Evolutionary conservation across 1,284 basidiomycete genomes (phyloP), one percentile per base, ranked within the genome.

Genomic region (Cryptococcus amylolentus): DNA sequence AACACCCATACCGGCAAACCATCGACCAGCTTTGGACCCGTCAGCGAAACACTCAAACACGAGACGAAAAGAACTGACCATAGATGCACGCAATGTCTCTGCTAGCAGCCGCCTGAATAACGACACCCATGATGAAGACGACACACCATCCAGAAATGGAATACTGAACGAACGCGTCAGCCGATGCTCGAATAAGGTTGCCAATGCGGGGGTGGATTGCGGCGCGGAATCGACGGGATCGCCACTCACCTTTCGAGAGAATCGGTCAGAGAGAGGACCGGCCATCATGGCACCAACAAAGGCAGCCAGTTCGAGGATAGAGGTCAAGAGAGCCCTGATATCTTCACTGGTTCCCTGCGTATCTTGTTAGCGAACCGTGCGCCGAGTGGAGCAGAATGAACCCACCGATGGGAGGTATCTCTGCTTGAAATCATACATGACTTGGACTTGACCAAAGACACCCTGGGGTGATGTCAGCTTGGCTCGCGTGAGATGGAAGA

Each of bases 401-500:
- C 70, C 49, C 38, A 72, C 70, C n/a, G 64, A 66, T 50, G 55
- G 56, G 10, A 49, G 31, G 58, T 71, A 74, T 16, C 69, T 60
- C 38, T 61, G 40, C n/a, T 50, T 52, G 51, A 77, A 72, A n/a
- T 58, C 58, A n/a, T 50, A 48, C 70, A 75, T 75, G 47, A 77
- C 75, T 53, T 77, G 75, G 9, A 77, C 75, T 56, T 68, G 67
- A 46, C 68, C 66, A 52, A 75, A 75, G 18, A 75, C 73, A 65
- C 72, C 73, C 57, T 70, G 55, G 23, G 9, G 10, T 5, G 4
- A 41, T 47, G 20, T 20, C 44, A 51, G 13, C 49, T 14, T 49
- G 41, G 18, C 31, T 9, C 16, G 26, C 27, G 16, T 48, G 54
- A 28, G 39, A 49, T 16, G 23, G 4, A 44, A 16, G 37, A 23